Base-by-base conservation (phyloP, 768 basidiomycete genomes). In the Trametes villosa region DNA sequence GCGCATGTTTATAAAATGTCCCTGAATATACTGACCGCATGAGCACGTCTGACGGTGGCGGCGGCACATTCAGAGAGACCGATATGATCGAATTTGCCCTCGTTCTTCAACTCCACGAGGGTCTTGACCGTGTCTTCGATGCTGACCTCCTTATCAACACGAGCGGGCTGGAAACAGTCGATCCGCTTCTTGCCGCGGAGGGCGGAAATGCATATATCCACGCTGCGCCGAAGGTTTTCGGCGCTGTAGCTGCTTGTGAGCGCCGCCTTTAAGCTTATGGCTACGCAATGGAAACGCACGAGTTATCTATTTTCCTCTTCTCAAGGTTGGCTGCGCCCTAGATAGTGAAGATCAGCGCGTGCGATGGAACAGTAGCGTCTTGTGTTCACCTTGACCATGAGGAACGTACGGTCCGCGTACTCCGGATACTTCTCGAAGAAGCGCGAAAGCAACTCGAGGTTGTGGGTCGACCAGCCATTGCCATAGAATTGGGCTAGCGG, bases 71-170 rank as follows among this genome's bases (percentile, higher is more conserved):
- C 87, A 0, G 81, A 83, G 47, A 88, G 64, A 1, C 85, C 85
- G 55, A 88, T 85, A 66, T 86, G 79, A 64, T 80, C 76, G 69
- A 87, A 82, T 58, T 82, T 77, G 9, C 86, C 85, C 62, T 87
- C 85, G 31, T 81, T 72, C 53, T 79, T 70, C 33, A 87, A 71
- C 8, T 68, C 74, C 15, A 72, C 73, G n/a, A 89, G 77, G 11
- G 71, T 71, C 45, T 71, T 63, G 57, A 80, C 74, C 7, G 69
- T 65, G 2, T 83, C 77, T 70, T 87, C 85, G 58, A 68, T 30
- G n/a, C 53, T 44, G 20, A 53, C 48, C 0, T 70, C 76, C 6
- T 68, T 65, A 38, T 83, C 82, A 26, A 82, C 70, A 9, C 84
- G 77, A 1, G 84, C 81, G 27, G 75, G 72, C 70, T 88, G 73